Evolutionary conservation across 768 basidiomycete genomes (phyloP), one percentile per base, ranked within the genome.

Genomic region (Pisolithus microcarpus): DNA sequence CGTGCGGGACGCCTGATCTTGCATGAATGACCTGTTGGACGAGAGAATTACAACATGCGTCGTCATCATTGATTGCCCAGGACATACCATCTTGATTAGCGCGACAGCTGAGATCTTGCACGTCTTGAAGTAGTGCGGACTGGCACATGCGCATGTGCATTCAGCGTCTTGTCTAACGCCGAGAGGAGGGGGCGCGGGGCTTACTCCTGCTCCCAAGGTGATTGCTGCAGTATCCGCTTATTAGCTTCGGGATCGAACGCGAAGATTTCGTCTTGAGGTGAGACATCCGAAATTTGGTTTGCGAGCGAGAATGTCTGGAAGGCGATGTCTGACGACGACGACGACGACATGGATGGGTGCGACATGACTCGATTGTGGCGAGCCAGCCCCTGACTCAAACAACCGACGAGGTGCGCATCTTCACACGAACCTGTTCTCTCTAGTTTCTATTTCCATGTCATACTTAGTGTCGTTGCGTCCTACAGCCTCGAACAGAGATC

Each of bases 81-180:
- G 31, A 50, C 63, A 49, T 58, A 87, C 86, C 80, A 97, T 97
- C 78, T 98, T 99, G 59, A 98, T 91, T 48, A 99, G 70, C 11
- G 95, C 92, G 24, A 97, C 82, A 0, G 91, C 91, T 0, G 92
- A 95, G 60, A 99, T 98, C 72, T 91, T 94, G 69, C 87, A 99
- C 68, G 80, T 77, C 64, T 85, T 91, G 71, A 89, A 88, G 71
- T 84, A 84, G 58, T 87, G 82, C 0, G 85, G 84, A 56, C 88
- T 91, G 56, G 54, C 24, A 30, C 26, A n/a, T 7, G 39, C 40
- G 38, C 26, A 45, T 23, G 38, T 28, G 36, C 23, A 23, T 21
- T 9, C 3, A 21, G n/a, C 36, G 55, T 46, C 28, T 49, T 53
- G 54, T 48, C 49, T 15, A 18, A 40, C 15, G 31, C 13, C 30